Evolutionary conservation across 2,329 filamentous ascomycete species (phyloP), one percentile per base, ranked within the genome.

Genomic region (Monosporascus sp.): DNA sequence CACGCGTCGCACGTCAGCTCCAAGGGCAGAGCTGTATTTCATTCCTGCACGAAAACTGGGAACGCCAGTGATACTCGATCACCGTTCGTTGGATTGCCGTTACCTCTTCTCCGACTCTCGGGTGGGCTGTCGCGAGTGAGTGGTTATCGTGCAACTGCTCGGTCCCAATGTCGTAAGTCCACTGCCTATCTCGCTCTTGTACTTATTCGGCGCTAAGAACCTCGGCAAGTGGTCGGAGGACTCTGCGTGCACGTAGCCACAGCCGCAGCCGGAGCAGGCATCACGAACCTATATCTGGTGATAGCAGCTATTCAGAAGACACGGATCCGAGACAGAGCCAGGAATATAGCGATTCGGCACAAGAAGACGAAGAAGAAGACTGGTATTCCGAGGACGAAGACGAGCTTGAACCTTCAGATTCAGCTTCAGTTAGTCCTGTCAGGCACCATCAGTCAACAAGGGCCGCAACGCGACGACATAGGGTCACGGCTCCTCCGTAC

Each of bases 391-490:
- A 69, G 66, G 68, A 74, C 48, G 71, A 74, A 57, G 77, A 76
- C 63, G 79, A 80, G 37, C 62, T 83, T 57, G 76, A 80, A 2
- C 81, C 81, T 15, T 78, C 76, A 37, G 82, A 85, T 63, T 84
- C 82, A 7, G 82, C 81, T 18, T 85, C 82, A 39, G 67, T 66
- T 35, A 70, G 66, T 57, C 71, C 35, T 63, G 63, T 57, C 60
- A 64, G 61, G 60, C 62, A 58, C 48, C 65, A 60, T 24, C 60
- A 58, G 47, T 52, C 68, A 58, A 61, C 70, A 56, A 68, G 68
- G 61, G 61, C 67, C 56, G 63, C 64, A 54, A 55, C 63, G 67
- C 68, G 49, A 69, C 69, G 57, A 52, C 72, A 75, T 62, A 67
- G 65, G 53, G 65, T 69, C 39, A 39, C 64, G 27, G 60, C 60